phyloP scores from a whole-genome alignment of 2,329 filamentous ascomycete species.

The Fusarium sulawesiense region DNA sequence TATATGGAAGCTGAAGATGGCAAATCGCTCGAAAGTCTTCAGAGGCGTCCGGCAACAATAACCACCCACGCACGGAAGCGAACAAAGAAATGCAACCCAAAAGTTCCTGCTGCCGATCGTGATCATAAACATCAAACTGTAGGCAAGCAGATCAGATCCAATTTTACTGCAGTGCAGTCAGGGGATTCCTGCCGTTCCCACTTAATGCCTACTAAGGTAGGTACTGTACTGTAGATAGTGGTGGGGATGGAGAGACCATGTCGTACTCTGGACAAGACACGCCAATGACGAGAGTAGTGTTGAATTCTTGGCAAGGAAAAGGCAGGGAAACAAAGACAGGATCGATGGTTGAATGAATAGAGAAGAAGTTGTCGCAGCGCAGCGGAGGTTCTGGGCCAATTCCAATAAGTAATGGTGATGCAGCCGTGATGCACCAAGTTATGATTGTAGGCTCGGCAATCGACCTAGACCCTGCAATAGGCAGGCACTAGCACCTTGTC shows the following conservation, averaged over 20 bases:
- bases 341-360: background rate
- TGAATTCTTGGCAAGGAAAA: background rate
- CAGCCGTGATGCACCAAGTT: slow-evolving; percentile 1
- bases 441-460: slow-evolving; percentile 10
- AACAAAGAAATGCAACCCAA: slow-evolving; percentile 24
- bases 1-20: slow-evolving; percentile 4
- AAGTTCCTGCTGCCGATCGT: slow-evolving; percentile 10
- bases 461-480: background rate
- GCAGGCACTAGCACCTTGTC: slow-evolving; percentile 8
- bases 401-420: slow-evolving; percentile 1
- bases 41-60: slow-evolving; percentile 8
- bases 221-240: background rate
- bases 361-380: background rate
- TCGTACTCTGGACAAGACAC: background rate
- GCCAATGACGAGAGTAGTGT: background rate
- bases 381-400: background rate
- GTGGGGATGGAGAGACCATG: slow-evolving; percentile 2
- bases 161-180: background rate
- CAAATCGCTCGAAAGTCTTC: slow-evolving; percentile 9
- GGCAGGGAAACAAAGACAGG: background rate
- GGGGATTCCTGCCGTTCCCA: background rate
- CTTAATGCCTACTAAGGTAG: background rate
- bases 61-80: background rate
- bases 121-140: background rate
- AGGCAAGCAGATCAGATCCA: background rate